Evolutionary conservation across 352 stramenopile species (phyloP).

Genomic region (Globisporangium nodosum): DNA sequence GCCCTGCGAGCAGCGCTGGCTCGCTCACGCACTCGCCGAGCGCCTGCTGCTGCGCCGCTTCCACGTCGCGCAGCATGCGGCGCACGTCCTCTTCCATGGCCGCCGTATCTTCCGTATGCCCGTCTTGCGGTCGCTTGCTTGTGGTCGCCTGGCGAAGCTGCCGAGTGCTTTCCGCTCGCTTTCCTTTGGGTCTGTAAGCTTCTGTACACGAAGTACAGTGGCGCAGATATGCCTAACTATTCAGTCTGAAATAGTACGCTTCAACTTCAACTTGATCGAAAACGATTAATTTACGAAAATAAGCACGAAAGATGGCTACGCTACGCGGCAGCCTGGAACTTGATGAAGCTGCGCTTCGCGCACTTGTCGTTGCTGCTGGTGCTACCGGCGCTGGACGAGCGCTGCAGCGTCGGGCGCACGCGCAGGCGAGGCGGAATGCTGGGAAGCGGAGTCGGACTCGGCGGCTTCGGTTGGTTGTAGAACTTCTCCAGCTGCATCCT

Average conservation of each 20-base stretch:
- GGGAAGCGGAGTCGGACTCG: not conserved
- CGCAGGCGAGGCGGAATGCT: not conserved
- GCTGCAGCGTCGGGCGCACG: constrained; percentile 3
- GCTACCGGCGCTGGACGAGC: constrained; percentile 3
- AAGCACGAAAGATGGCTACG: not conserved
- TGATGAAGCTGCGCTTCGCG: not conserved
- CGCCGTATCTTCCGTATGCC: too few relatives aligned
- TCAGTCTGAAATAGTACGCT: not conserved
- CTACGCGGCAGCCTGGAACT: constrained; percentile 8
- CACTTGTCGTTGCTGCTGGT: constrained; percentile 2
- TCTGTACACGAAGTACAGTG: not conserved
- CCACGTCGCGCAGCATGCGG: constrained; percentile 32
- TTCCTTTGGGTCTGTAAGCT: too few relatives aligned
- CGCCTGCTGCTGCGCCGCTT: constrained; percentile 30
- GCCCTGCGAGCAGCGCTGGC: constrained; percentile 15
- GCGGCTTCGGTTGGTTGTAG: constrained; percentile 9
- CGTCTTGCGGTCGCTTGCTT: too few relatives aligned
- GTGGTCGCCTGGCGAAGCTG: too few relatives aligned
- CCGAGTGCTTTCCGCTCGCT: too few relatives aligned
- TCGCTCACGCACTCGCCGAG: constrained; percentile 22
- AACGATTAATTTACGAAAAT: not conserved
- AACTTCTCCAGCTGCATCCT: constrained; percentile 17
- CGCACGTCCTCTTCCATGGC: constrained; percentile 16
- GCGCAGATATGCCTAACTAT: not conserved
- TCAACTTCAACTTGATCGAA: constrained; percentile 4